These are phyloP conservation scores for Trichophyton rubrum DNA, from an alignment of 2,329 filamentous ascomycete species.

Conservation along the genomic window DNA sequence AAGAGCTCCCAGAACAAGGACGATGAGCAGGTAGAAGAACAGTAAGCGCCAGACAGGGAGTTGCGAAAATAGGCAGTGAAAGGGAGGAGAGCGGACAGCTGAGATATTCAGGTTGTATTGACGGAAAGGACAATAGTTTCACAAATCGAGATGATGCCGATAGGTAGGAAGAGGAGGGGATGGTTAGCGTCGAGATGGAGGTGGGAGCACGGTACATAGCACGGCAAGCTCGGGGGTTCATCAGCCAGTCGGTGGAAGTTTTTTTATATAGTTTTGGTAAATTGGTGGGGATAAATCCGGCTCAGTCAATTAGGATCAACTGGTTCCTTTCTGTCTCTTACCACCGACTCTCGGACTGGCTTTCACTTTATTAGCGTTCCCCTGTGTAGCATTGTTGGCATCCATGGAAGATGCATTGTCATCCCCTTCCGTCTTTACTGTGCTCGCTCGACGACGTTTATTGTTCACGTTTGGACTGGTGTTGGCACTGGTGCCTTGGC, in stretches of 20 bases:
- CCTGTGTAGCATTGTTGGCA: constrained; percentile 35
- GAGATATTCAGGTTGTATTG: neutral
- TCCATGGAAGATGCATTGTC: constrained; percentile 34
- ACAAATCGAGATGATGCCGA: constrained; percentile 2
- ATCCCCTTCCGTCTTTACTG: constrained; percentile 47
- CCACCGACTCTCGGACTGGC: constrained; percentile 35
- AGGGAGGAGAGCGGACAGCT: too few relatives aligned
- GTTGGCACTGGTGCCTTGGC: constrained; percentile 43
- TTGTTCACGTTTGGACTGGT: constrained; percentile 48
- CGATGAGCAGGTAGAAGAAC: neutral
- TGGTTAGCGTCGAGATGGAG: neutral
- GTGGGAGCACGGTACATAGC: neutral
- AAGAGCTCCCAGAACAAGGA: neutral
- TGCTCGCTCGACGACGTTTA: constrained; percentile 48
- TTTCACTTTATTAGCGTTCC: constrained; percentile 32
- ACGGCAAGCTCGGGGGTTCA: neutral
- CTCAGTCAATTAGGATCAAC: neutral
- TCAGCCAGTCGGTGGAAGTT: neutral
- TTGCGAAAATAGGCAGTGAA: neutral
- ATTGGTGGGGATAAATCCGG: neutral
- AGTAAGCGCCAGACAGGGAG: neutral
- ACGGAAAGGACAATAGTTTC: neutral
- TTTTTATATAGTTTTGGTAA: neutral
- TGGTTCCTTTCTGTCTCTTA: constrained; percentile 36
- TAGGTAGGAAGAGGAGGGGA: neutral